Evolutionary conservation across 257 asterid genomes (phyloP).

Genomic region (Thymus mandschuricus): DNA sequence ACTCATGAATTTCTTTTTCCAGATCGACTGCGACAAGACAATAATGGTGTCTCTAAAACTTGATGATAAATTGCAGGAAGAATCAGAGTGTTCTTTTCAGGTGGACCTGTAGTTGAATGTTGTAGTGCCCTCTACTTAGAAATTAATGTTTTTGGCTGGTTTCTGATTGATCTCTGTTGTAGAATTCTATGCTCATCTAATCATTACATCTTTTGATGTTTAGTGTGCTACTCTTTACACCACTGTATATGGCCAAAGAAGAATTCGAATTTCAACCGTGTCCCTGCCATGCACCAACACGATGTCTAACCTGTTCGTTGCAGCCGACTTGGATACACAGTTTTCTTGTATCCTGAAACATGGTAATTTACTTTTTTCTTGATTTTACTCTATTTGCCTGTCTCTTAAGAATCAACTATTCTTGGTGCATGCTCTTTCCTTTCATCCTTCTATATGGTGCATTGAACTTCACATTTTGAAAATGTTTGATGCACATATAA

Average conservation of each 20-base stretch:
- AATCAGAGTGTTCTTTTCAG: constrained; percentile 92
- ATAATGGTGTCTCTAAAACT: constrained; percentile 89
- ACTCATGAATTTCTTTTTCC: constrained; percentile 33
- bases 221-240: constrained; percentile 98
- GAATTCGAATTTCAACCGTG: constrained; percentile 90
- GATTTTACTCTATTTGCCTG: neutral
- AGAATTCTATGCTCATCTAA: constrained; percentile 30
- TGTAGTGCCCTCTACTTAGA: constrained; percentile 6
- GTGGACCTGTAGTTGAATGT: constrained; percentile 40
- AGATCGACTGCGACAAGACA: constrained; percentile 98
- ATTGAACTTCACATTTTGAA: neutral
- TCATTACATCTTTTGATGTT: constrained; percentile 33
- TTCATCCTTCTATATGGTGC: neutral
- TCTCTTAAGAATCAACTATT: neutral
- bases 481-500: neutral
- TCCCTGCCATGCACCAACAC: constrained; percentile 84
- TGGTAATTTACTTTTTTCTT: constrained; percentile 48
- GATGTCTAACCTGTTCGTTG: constrained; percentile 79
- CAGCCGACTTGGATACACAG: constrained; percentile 91
- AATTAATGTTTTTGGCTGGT: constrained; percentile 19
- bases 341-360: constrained; percentile 84
- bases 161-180: constrained; percentile 4
- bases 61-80: constrained; percentile 94
- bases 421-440: neutral
- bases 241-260: constrained; percentile 90